Base-by-base conservation (phyloP, 495 filamentous ascomycete genomes). In the Wilcoxina mikolae region DNA sequence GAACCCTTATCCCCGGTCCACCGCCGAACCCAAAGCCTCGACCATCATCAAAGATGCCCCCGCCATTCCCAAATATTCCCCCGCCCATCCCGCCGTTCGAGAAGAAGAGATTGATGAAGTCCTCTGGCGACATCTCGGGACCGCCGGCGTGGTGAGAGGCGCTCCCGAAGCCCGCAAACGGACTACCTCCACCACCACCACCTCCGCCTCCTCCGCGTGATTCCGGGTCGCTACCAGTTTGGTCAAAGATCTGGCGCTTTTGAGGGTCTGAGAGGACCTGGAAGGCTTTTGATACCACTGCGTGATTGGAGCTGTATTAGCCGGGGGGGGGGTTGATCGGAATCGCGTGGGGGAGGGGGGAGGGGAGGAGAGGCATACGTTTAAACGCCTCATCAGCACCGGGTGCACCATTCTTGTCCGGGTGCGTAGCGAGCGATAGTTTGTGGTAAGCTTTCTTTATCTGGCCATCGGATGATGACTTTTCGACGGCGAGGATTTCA, bases 341-440 rank as follows among this genome's bases (percentile, higher is more conserved):
- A 46, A 46, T 39, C 15, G 35, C 35, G 15, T 39, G 12, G 20
- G 1, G 1, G n/a, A n/a, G n/a, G n/a, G n/a, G 35, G 35, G 20
- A 39, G 4, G 20, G 20, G 15, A 15, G 15, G 35, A 39, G 15
- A 39, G 35, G 74, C 80, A 71, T 66, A 85, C 81, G 70, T 71
- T 96, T 96, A 70, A 98, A 98, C 22, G 91, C 91, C 71, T 98
- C 91, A 69, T 95, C 91, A 52, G 91, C 89, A 29, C 89, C 82
- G 26, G 90, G 85, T 69, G 94, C 88, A n/a, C 87, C 89, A 73
- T 95, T 98, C 74, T 98, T 88, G 78, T 95, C 90, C 57, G 91
- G 91, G 70, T 98, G 91, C 60, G 93, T 87, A 58, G 83, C 74
- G 56, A 98, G 69, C 55, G 84, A 86, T 58, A 86, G 76, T 67